Conservation (phyloP, 2,329 filamentous ascomycete genomes). For the Monilinia laxa region DNA sequence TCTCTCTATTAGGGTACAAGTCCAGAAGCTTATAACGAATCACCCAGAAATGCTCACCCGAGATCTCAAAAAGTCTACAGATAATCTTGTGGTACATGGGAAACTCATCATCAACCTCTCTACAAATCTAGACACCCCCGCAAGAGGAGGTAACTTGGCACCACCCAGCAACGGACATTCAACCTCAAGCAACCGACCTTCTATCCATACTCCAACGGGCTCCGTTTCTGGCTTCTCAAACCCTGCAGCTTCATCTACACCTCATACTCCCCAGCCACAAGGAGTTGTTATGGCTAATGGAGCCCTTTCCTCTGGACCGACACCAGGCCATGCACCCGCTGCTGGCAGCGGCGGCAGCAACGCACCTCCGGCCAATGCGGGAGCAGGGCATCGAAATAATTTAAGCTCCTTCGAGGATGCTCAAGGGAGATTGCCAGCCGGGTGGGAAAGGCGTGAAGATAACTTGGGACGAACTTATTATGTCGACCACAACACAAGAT, state of each 20-base stretch:
- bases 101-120: constrained; percentile 97
- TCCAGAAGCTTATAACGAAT: constrained; percentile 25
- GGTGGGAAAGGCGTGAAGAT: constrained; percentile 95
- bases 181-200: constrained; percentile 32
- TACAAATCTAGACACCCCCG: constrained; percentile 76
- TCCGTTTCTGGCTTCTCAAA: constrained; percentile 35
- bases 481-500: constrained; percentile 94
- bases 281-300: constrained; percentile 39
- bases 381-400: constrained; percentile 45
- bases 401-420: constrained; percentile 94
- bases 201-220: constrained; percentile 38
- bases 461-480: constrained; percentile 95
- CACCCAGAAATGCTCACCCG: constrained; percentile 86
- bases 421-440: constrained; percentile 87
- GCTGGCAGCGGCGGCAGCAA: constrained; percentile 38
- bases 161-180: constrained; percentile 35
- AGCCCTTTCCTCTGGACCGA: constrained; percentile 35
- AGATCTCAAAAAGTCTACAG: constrained; percentile 95
- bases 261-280: constrained; percentile 37
- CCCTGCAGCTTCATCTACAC: constrained; percentile 42
- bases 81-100: constrained; percentile 95
- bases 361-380: constrained; percentile 32
- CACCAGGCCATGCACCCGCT: constrained; percentile 41
- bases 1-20: constrained; percentile 17
- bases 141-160: constrained; percentile 51